phyloP scores from a whole-genome alignment of 1,139 yeast species.

The Pichia sp. region DNA sequence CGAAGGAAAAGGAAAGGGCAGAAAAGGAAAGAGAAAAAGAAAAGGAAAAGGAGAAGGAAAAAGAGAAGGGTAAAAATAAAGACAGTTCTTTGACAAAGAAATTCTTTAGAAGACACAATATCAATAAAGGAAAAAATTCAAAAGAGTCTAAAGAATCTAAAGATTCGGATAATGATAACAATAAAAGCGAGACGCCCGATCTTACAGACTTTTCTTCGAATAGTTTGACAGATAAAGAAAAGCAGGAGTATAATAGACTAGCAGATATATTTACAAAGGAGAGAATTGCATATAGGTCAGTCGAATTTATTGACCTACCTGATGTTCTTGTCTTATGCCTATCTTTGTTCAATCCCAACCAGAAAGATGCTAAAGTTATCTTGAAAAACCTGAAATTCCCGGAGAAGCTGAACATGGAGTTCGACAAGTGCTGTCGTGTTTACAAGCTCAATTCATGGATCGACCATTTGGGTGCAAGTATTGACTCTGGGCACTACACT shows the following conservation, averaged over 20 bases:
- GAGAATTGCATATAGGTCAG: constrained; percentile 26
- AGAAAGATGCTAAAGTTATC: constrained; percentile 24
- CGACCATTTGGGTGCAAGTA: constrained; percentile 73
- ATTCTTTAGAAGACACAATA: constrained; percentile 8
- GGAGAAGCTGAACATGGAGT: constrained; percentile 22
- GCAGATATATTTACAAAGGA: constrained; percentile 21
- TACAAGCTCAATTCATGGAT: constrained; percentile 82
- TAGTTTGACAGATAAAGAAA: constrained; percentile 19
- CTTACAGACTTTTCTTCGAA: constrained; percentile 4
- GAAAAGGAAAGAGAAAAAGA: constrained; percentile 13
- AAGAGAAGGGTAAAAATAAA: constrained; percentile 14
- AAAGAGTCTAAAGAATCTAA: constrained; percentile 5
- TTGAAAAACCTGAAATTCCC: constrained; percentile 28
- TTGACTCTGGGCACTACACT: constrained; percentile 91
- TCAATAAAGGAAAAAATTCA: not conserved
- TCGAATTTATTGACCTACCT: constrained; percentile 31
- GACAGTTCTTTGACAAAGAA: constrained; percentile 8
- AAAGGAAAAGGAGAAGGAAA: constrained; percentile 16
- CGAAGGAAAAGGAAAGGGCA: constrained; percentile 7
- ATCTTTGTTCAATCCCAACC: constrained; percentile 30
- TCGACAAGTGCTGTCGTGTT: constrained; percentile 19
- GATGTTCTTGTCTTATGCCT: constrained; percentile 31
- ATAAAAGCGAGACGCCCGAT: constrained; percentile 1
- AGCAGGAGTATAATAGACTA: constrained; percentile 22
- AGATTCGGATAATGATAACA: constrained; percentile 6